These are phyloP conservation scores for Stevia rebaudiana DNA, from an alignment of 140 eudicot species.

Conservation along the genomic window DNA sequence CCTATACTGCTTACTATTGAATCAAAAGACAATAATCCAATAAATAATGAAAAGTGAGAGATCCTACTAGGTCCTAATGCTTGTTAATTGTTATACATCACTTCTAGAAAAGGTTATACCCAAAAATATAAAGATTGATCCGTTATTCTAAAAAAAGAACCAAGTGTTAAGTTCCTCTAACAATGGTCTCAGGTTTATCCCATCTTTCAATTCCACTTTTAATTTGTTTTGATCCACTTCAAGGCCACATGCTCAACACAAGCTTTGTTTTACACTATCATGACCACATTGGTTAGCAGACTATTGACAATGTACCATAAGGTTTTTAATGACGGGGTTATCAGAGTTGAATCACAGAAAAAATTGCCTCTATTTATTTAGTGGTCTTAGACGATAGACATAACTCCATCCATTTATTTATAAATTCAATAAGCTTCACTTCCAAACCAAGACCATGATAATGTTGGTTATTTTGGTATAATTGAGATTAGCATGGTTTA, in stretches of 20 bases:
- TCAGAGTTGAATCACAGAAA: no score
- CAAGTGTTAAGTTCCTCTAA: background rate
- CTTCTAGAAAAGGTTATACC: background rate
- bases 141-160: background rate
- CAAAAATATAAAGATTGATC: background rate
- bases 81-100: background rate
- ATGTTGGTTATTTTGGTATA: no score
- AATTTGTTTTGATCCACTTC: no score
- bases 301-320: no score
- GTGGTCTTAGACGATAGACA: background rate
- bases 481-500: no score
- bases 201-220: no score
- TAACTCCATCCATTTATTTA: conserved; percentile 2
- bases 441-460: no score
- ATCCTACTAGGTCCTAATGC: background rate
- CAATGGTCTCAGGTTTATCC: no score
- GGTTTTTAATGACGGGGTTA: no score
- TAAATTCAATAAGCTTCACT: background rate
- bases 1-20: background rate
- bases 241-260: no score
- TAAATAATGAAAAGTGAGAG: background rate
- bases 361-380: background rate
- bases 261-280: no score
- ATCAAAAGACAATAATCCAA: background rate
- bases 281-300: no score